Conservation (phyloP, 2,329 filamentous ascomycete species). For the Pseudohalonectria lignicola region DNA sequence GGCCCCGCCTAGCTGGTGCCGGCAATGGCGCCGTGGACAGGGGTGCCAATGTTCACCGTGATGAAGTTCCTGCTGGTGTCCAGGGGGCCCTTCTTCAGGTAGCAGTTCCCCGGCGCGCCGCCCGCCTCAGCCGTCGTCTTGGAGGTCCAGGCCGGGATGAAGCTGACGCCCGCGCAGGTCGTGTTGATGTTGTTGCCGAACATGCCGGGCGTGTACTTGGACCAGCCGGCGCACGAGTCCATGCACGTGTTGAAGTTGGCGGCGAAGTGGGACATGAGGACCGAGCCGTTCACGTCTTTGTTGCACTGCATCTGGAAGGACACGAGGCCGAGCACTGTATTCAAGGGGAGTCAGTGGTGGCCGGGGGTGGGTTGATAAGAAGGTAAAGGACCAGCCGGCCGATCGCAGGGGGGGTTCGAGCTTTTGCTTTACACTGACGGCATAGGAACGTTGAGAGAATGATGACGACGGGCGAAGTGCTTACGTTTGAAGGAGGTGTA, state of each 20-base stretch:
- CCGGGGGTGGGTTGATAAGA: too few relatives aligned
- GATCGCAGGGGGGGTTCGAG: too few relatives aligned
- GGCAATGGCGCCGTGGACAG: slow-evolving; percentile 24
- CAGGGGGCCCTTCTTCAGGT: slow-evolving; percentile 26
- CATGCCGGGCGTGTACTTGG: slow-evolving; percentile 16
- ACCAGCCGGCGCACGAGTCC: slow-evolving; percentile 32
- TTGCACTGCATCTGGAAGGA: slow-evolving; percentile 32
- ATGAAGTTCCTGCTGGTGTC: slow-evolving; percentile 17
- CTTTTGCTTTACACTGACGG: too few relatives aligned
- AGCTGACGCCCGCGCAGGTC: slow-evolving; percentile 27
- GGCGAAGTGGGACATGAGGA: slow-evolving; percentile 29
- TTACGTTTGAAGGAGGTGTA: slow-evolving; percentile 26
- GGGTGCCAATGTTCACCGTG: slow-evolving; percentile 19
- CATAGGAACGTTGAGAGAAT: too few relatives aligned
- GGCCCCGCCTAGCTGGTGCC: too few relatives aligned
- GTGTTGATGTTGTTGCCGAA: slow-evolving; percentile 17
- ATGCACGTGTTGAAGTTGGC: slow-evolving; percentile 32
- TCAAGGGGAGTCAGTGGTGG: too few relatives aligned
- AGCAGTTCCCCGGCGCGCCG: slow-evolving; percentile 31
- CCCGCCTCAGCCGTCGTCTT: slow-evolving; percentile 18
- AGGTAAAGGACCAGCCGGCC: too few relatives aligned
- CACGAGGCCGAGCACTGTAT: slow-evolving; percentile 21
- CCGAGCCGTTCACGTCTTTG: slow-evolving; percentile 23
- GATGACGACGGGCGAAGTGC: slow-evolving; percentile 9
- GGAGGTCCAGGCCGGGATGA: slow-evolving; percentile 30